Evolutionary conservation across 1,139 yeast genomes (phyloP).

Genomic region (Zhuliangozyma parablackwelliae): DNA sequence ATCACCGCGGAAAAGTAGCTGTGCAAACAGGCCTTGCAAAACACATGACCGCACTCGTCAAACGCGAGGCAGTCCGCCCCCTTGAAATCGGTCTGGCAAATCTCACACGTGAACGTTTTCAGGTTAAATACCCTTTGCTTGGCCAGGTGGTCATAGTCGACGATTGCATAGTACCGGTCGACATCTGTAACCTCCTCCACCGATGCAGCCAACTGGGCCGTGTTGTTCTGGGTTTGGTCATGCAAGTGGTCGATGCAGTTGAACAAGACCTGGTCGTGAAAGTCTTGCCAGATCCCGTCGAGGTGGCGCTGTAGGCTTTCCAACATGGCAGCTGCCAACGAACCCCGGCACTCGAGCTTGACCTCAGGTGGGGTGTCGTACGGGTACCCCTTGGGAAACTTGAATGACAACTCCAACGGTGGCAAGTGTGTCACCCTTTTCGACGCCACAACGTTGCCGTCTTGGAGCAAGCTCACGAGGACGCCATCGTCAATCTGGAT

Average conservation of each 20-base stretch:
- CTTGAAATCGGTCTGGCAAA: slow-evolving; percentile 51
- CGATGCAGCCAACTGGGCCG: slow-evolving; percentile 5
- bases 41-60: slow-evolving; percentile 46
- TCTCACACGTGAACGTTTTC: slow-evolving; percentile 50
- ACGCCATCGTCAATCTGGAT: slow-evolving; percentile 19
- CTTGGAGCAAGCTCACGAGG: slow-evolving; percentile 1
- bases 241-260: slow-evolving; percentile 43
- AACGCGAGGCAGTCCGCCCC: slow-evolving; percentile 45
- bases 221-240: slow-evolving; percentile 19
- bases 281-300: slow-evolving; percentile 31
- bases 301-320: slow-evolving; percentile 16
- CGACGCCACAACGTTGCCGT: neutral
- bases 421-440: slow-evolving; percentile 20
- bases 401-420: slow-evolving; percentile 23
- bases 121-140: slow-evolving; percentile 26
- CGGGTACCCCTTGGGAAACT: slow-evolving; percentile 26
- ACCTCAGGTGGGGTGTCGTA: slow-evolving; percentile 25
- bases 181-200: slow-evolving; percentile 10
- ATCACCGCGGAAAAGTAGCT: slow-evolving; percentile 47
- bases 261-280: slow-evolving; percentile 40
- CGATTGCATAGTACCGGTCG: slow-evolving; percentile 9
- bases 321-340: slow-evolving; percentile 18
- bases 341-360: slow-evolving; percentile 9
- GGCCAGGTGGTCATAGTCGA: slow-evolving; percentile 5
- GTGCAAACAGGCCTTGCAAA: slow-evolving; percentile 48